Evolutionary conservation across 148 eudicot species (phyloP).

Genomic region (Rhododendron williamsianum): DNA sequence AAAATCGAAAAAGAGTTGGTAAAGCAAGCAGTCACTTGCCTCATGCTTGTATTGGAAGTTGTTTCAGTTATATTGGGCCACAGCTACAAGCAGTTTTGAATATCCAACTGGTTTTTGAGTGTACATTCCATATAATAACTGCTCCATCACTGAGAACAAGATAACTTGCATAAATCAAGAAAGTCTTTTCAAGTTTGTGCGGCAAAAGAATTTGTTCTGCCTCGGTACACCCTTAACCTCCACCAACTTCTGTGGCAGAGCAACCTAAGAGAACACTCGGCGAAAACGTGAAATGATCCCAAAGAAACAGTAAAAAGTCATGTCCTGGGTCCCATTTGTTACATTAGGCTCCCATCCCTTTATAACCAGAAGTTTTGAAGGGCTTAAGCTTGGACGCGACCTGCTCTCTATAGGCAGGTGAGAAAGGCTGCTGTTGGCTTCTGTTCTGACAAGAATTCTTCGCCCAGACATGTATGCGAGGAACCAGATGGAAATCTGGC

Average conservation of each 20-base stretch:
- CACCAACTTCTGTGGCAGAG: conserved; percentile 1
- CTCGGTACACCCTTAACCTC: not conserved
- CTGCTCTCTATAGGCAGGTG: not conserved
- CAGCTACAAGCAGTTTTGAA: not conserved
- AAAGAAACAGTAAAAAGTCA: not conserved
- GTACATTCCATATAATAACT: not conserved
- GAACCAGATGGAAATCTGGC: conserved; percentile 1
- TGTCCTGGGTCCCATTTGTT: not conserved
- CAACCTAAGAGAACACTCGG: not conserved
- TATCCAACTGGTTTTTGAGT: not conserved
- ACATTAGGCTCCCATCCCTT: not conserved
- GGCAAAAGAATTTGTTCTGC: not conserved
- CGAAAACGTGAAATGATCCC: not conserved
- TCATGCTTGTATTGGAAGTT: not conserved
- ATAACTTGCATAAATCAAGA: not conserved
- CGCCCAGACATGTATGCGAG: not conserved
- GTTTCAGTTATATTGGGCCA: not conserved
- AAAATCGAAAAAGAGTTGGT: not conserved
- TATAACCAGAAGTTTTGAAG: not conserved
- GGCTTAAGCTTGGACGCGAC: not conserved
- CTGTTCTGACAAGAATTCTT: not conserved
- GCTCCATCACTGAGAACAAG: not conserved
- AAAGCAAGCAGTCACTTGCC: conserved; percentile 5
- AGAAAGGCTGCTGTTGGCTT: not conserved
- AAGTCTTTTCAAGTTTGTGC: not conserved